These are phyloP conservation scores for Durio zibethinus DNA, from an alignment of 345 rosid species.

Conservation along the genomic window DNA sequence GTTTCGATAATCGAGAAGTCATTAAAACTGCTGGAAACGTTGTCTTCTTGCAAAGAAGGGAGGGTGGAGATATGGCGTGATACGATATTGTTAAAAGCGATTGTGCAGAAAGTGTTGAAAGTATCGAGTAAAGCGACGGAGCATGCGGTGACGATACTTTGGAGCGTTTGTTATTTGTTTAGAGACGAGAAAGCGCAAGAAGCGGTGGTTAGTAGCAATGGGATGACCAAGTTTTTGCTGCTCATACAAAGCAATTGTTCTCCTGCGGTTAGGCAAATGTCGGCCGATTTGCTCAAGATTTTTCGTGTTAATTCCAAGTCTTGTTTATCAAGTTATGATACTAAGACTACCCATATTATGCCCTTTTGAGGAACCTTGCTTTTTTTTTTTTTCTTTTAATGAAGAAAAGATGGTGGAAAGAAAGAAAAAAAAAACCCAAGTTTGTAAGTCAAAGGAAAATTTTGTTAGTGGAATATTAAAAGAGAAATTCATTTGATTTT, in stretches of 20 bases:
- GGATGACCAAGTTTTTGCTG: constrained; percentile 65
- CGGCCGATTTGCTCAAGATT: constrained; percentile 62
- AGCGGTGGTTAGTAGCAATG: constrained; percentile 60
- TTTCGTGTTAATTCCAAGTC: constrained; percentile 51
- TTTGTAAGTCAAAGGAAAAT: constrained; percentile 44
- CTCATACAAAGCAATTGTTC: constrained; percentile 87
- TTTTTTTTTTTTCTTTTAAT: not conserved
- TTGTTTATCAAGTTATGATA: constrained; percentile 65
- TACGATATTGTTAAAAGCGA: constrained; percentile 49
- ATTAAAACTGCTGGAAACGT: constrained; percentile 55
- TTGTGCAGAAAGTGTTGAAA: constrained; percentile 64
- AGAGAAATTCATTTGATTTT: constrained; percentile 22
- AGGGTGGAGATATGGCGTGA: constrained; percentile 47
- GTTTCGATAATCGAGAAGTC: constrained; percentile 59
- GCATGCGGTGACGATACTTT: constrained; percentile 72
- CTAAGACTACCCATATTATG: constrained; percentile 85
- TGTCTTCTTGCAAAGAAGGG: constrained; percentile 68
- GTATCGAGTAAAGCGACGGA: constrained; percentile 75
- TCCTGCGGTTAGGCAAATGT: constrained; percentile 66
- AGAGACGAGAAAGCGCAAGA: constrained; percentile 60
- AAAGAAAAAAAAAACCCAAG: not conserved
- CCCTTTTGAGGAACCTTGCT: constrained; percentile 72
- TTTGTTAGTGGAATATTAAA: constrained; percentile 40
- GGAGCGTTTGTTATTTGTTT: constrained; percentile 70
- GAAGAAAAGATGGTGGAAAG: too few relatives aligned